A percentile compares a stretch with the other conserved stretches of the same genome.
Conservation (phyloP, 768 basidiomycete genomes). For the Inosperma sp. region DNA sequence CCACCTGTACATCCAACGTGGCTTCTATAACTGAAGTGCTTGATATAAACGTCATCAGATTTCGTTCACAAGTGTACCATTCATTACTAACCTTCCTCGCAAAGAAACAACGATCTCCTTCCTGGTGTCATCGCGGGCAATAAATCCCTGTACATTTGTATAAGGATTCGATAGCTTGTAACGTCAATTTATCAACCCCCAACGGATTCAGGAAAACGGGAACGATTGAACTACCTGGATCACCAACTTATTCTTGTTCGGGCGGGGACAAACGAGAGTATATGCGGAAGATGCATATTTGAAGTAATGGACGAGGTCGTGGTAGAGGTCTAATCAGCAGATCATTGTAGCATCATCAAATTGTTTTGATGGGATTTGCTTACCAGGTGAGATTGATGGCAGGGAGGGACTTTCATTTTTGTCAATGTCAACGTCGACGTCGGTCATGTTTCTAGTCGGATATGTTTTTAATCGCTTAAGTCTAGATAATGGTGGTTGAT, state of each 20-base stretch:
- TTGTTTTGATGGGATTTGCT: not conserved
- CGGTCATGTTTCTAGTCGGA: no score
- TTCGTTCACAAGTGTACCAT: not conserved
- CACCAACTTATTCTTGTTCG: slow-evolving; percentile 43
- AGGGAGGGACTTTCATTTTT: no score
- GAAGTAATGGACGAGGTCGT: slow-evolving; percentile 48
- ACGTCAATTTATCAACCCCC: not conserved
- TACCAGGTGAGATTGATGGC: slow-evolving; percentile 6
- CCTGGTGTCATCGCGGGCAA: slow-evolving; percentile 43
- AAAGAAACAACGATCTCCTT: slow-evolving; percentile 48
- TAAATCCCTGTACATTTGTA: slow-evolving; percentile 46
- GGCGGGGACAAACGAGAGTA: slow-evolving; percentile 39
- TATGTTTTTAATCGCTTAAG: no score
- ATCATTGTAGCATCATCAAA: no score
- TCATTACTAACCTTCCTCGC: slow-evolving; percentile 41
- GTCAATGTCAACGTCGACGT: not conserved
- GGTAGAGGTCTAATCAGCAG: slow-evolving; percentile 41
- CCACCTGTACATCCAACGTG: slow-evolving; percentile 39
- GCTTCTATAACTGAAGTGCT: slow-evolving; percentile 42
- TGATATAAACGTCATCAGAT: not conserved
- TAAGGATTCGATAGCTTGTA: slow-evolving; percentile 38
- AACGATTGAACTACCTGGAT: slow-evolving; percentile 32
- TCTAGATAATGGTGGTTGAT: no score
- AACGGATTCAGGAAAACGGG: not conserved
- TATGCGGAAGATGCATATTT: slow-evolving; percentile 55